A percentile compares a stretch with the other conserved stretches of the same genome.
phyloP scores from a whole-genome alignment of 306 rosid species.

The Corylus avellana region DNA sequence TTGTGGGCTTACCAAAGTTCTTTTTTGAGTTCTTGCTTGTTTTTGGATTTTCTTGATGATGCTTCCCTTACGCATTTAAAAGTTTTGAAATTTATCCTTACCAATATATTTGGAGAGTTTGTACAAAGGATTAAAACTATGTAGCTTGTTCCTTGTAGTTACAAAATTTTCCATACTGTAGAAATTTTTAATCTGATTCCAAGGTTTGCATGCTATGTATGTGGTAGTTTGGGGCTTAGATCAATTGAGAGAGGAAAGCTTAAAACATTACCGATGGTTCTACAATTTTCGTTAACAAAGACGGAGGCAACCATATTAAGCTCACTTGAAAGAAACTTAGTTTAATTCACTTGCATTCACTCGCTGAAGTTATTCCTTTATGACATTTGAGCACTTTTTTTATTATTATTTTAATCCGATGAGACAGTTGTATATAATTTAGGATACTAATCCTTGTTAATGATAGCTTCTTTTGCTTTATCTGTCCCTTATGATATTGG shows the following conservation, averaged over 20 bases:
- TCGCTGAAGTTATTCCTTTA: neutral
- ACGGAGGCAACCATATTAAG: neutral
- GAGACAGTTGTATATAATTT: neutral
- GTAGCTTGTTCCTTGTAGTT: neutral
- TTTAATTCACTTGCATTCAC: slow-evolving; percentile 1
- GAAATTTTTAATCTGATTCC: neutral
- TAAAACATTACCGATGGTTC: neutral
- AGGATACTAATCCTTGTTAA: neutral
- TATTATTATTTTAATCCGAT: neutral
- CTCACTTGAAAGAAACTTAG: neutral
- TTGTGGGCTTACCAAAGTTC: neutral
- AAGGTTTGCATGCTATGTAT: neutral
- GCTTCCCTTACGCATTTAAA: neutral
- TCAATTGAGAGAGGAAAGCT: neutral
- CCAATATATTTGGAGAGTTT: neutral
- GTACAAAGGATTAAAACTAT: neutral
- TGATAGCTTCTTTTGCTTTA: slow-evolving; percentile 19
- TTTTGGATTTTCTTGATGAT: neutral
- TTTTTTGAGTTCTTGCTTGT: neutral
- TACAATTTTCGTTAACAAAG: neutral
- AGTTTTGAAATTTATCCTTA: neutral
- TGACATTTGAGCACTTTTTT: neutral
- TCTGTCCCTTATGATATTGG: neutral
- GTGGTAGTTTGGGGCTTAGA: neutral
- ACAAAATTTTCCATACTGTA: neutral